Evolutionary conservation across 2,329 filamentous ascomycete genomes (phyloP).

Genomic region (Alternaria sp.): DNA sequence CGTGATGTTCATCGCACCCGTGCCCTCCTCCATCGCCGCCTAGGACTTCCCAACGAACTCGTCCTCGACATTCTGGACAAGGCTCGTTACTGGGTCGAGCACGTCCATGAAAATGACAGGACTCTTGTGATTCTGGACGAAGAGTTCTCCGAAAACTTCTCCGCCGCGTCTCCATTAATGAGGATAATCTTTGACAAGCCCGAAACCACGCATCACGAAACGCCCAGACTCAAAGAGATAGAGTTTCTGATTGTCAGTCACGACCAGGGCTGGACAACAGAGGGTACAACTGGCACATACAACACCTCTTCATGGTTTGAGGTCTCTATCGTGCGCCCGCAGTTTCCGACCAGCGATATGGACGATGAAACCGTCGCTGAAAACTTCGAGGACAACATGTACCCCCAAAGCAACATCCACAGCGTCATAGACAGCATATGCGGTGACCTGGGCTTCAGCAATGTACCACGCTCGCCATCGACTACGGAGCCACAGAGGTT

Average conservation of each 20-base stretch:
- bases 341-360: too few relatives aligned
- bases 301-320: conserved; percentile 31
- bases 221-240: conserved; percentile 19
- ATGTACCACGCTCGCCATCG: conserved; percentile 10
- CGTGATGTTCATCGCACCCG: not conserved
- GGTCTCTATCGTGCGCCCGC: conserved; percentile 14
- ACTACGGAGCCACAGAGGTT: conserved; percentile 14
- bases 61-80: conserved; percentile 20
- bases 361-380: not conserved
- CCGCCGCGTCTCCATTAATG: conserved; percentile 10
- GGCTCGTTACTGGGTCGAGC: conserved; percentile 21
- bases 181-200: not conserved
- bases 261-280: conserved; percentile 29
- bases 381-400: not conserved
- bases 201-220: not conserved
- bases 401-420: not conserved
- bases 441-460: not conserved
- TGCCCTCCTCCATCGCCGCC: conserved; percentile 10
- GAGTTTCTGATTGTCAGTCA: conserved; percentile 26
- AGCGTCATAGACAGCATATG: not conserved
- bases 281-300: conserved; percentile 16
- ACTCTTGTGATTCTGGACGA: conserved; percentile 6
- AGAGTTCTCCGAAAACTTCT: conserved; percentile 9
- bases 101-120: not conserved
- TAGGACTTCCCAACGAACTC: conserved; percentile 21